phyloP scores from a whole-genome alignment of 257 asterid genomes.

The Capsicum pubescens region DNA sequence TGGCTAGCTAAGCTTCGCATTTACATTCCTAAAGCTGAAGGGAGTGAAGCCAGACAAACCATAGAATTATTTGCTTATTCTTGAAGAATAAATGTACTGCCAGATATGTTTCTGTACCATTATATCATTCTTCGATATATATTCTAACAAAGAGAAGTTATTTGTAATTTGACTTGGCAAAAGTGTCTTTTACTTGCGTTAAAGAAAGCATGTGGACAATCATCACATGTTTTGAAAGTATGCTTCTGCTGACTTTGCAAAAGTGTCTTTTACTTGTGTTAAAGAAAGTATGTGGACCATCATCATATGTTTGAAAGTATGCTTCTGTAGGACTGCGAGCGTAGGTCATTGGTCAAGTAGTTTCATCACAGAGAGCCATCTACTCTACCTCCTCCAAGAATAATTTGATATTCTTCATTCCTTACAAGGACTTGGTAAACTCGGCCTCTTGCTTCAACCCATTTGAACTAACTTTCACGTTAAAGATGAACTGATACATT shows the following conservation, averaged over 20 bases:
- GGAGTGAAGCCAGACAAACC: slow-evolving; percentile 67
- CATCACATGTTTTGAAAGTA: no score
- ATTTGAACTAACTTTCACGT: slow-evolving; percentile 18
- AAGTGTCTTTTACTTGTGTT: neutral
- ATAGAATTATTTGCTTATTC: neutral
- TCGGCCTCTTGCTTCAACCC: neutral
- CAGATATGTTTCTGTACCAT: neutral
- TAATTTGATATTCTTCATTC: neutral
- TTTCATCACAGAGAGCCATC: slow-evolving; percentile 46
- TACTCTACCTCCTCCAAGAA: slow-evolving; percentile 34
- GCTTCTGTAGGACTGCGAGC: slow-evolving; percentile 51
- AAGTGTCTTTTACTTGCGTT: neutral
- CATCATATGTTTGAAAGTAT: neutral
- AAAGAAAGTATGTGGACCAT: neutral
- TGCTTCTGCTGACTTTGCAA: neutral
- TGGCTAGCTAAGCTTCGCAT: slow-evolving; percentile 91
- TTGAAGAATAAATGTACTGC: slow-evolving; percentile 7
- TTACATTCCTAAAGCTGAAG: slow-evolving; percentile 80
- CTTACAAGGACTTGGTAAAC: neutral
- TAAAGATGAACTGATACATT: slow-evolving; percentile 26
- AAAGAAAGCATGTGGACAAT: no score
- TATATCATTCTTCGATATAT: neutral
- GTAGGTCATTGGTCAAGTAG: slow-evolving; percentile 49
- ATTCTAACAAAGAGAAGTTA: neutral
- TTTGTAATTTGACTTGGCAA: neutral